Conservation (phyloP, 2,329 filamentous ascomycete genomes). For the Stemphylium vesicarium region DNA sequence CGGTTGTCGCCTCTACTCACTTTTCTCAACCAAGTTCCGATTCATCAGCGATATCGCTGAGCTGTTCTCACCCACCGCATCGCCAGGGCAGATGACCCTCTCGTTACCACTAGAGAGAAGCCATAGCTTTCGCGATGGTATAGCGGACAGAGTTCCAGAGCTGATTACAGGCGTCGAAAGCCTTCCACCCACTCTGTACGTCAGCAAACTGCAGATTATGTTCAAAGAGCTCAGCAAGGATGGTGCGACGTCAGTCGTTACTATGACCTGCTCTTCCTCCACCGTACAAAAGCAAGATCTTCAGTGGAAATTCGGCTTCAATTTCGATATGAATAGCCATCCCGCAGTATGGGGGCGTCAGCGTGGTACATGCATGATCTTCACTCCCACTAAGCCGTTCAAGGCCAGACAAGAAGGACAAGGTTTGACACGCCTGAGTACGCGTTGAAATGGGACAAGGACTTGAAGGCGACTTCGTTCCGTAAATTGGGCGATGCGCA, state of each 20-base stretch:
- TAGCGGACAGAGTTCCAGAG: neutral
- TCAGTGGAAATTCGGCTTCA: slow-evolving; percentile 6
- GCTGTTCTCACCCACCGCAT: neutral
- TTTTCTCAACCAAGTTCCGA: slow-evolving; percentile 6
- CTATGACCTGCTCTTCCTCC: too few relatives aligned
- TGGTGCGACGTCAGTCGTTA: neutral
- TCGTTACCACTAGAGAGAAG: neutral
- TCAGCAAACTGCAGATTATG: neutral
- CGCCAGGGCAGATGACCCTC: neutral
- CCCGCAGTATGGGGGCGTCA: neutral
- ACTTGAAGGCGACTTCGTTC: neutral
- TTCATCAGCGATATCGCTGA: slow-evolving; percentile 10
- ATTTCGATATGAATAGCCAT: neutral
- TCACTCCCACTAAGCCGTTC: neutral
- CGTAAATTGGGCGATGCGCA: neutral
- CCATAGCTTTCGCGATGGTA: neutral
- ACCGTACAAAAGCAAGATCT: neutral
- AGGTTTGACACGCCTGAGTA: neutral
- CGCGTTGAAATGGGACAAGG: neutral
- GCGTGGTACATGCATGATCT: neutral
- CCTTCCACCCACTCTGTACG: neutral
- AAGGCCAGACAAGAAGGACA: neutral
- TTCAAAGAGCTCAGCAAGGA: neutral
- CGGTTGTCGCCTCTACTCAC: slow-evolving; percentile 2
- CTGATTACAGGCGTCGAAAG: neutral